Base-by-base conservation (phyloP, 1,284 basidiomycete species). In the Peniophora sp. region DNA sequence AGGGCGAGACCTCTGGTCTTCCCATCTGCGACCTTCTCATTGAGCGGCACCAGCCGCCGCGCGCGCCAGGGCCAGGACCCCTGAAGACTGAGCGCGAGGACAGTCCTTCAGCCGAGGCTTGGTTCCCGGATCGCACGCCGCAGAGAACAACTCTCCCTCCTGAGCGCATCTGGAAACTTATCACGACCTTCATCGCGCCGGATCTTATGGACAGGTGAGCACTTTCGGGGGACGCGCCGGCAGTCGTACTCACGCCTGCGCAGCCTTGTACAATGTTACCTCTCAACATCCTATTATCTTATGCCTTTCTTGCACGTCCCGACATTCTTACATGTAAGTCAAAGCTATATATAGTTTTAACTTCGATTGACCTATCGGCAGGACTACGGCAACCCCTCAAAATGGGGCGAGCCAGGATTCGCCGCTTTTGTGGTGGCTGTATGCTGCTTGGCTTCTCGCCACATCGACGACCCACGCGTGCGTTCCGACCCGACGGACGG, bases 321-420 rank as follows among this genome's bases (percentile, higher is more conserved):
- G 11, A 85, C 86, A 2, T 95, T 94, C 68, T 73, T 94, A 45
- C 75, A 83, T 45, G 86, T 89, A 62, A 57, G 85, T 75, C n/a
- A 25, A 50, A 48, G 57, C 49, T 51, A 23, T 53, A 49, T 54
- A 63, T 27, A 47, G 23, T 48, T 46, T 20, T 41, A 16, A 17
- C 24, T 48, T 55, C 19, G 45, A 57, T 51, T 46, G 25, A 49
- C 32, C 43, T 35, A 27, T 47, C 43, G 50, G 45, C 58, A 89
- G 85, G 92, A 95, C 67, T 95, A 95, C 62, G 89, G 89, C 46
- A 90, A 92, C 58, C 92, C 92, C 45, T 79, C 81, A 65, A 92
- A 92, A 72, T 94, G 92, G 92, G 89, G 87, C 36, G 91, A 93
- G 65, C 89, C 92, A 17, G 92, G 92, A 5, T 95, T 95, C 59